Conservation (phyloP, 805 yeast genomes). For the Debaryomyces hansenii region DNA sequence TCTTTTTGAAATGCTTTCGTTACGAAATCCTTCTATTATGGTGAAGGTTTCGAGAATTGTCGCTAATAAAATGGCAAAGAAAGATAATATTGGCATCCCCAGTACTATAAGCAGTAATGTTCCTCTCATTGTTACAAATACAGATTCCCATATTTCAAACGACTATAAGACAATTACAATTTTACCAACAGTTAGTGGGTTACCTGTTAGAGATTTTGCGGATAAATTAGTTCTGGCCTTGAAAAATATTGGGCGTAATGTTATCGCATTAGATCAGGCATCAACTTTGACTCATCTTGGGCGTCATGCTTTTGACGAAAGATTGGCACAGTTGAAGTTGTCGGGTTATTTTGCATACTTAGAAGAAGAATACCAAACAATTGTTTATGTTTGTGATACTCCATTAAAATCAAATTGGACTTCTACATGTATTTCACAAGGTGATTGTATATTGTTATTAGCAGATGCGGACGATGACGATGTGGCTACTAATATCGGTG, state of each 20-base stretch:
- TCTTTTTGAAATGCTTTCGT: constrained; percentile 78
- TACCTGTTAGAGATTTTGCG: constrained; percentile 90
- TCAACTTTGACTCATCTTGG: constrained; percentile 80
- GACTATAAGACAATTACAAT: constrained; percentile 82
- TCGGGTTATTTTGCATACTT: constrained; percentile 88
- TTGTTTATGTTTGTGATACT: constrained; percentile 87
- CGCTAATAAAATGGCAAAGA: constrained; percentile 52
- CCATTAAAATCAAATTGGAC: constrained; percentile 86
- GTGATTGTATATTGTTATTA: constrained; percentile 85
- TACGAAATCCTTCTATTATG: constrained; percentile 86
- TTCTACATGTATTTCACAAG: constrained; percentile 87
- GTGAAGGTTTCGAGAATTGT: constrained; percentile 86
- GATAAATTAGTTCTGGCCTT: constrained; percentile 69
- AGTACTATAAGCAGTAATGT: constrained; percentile 10
- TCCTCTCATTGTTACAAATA: constrained; percentile 30
- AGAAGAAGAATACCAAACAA: constrained; percentile 86
- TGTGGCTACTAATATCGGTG: constrained; percentile 70
- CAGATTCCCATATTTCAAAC: constrained; percentile 32
- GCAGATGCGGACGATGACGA: constrained; percentile 76
- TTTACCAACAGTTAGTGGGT: constrained; percentile 72
- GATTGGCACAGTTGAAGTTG: constrained; percentile 75
- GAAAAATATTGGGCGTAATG: constrained; percentile 67
- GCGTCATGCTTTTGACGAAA: constrained; percentile 85
- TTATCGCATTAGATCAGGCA: constrained; percentile 80
- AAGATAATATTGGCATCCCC: constrained; percentile 6